Evolutionary conservation across 2,329 filamentous ascomycete genomes (phyloP).

Genomic region (Exophiala sp.): DNA sequence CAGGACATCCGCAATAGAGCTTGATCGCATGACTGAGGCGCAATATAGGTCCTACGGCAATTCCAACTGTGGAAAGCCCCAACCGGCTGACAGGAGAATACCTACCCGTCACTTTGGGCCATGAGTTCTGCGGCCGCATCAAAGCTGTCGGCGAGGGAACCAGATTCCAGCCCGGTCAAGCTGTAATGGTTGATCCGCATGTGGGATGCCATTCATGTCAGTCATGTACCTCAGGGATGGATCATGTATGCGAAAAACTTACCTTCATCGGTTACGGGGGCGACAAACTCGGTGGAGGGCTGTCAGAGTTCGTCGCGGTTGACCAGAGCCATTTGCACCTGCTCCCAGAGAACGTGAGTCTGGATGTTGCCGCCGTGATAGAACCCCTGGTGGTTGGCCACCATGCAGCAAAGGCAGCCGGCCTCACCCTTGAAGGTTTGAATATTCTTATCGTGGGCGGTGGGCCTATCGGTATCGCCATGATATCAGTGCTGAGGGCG

Average conservation of each 20-base stretch:
- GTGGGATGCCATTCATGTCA: conserved; percentile 48
- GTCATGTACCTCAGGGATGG: conserved; percentile 44
- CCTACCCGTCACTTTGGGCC: conserved; percentile 47
- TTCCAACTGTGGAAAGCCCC: conserved; percentile 41
- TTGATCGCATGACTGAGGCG: not conserved
- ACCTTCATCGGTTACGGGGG: conserved; percentile 42
- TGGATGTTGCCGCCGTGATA: conserved; percentile 49
- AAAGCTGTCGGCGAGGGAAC: conserved; percentile 29
- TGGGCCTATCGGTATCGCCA: conserved; percentile 49
- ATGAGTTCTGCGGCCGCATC: conserved; percentile 48
- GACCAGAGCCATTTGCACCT: conserved; percentile 39
- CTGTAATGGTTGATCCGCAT: conserved; percentile 48
- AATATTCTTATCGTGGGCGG: conserved; percentile 48
- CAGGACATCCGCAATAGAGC: not conserved
- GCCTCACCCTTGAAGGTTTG: conserved; percentile 39
- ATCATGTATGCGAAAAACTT: conserved; percentile 49
- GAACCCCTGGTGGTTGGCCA: conserved; percentile 51
- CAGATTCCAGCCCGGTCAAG: conserved; percentile 40
- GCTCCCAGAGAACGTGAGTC: conserved; percentile 41
- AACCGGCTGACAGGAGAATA: conserved; percentile 49
- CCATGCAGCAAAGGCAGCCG: conserved; percentile 47
- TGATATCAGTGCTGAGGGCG: conserved; percentile 43
- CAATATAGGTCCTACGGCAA: conserved; percentile 38
- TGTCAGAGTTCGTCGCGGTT: conserved; percentile 48
- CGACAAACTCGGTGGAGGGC: conserved; percentile 38